Conservation (phyloP, 169 alveolate species). For the Eimeria zaria region DNA sequence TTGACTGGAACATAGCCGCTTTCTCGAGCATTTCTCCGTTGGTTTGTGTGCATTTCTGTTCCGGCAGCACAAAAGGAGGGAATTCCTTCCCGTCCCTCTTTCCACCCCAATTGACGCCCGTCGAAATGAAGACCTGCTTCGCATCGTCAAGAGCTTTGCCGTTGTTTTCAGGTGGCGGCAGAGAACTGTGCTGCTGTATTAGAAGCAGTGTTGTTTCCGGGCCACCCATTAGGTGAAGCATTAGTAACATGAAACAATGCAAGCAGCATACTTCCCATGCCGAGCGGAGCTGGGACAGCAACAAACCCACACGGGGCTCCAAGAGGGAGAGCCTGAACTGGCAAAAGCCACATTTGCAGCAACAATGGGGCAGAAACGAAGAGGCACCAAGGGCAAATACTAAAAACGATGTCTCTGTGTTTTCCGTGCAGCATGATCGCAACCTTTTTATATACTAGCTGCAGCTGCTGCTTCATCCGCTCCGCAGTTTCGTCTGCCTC, state of each 20-base stretch:
- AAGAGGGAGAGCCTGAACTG: constrained; percentile 69
- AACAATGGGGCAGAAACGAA: background rate
- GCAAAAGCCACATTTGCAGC: background rate
- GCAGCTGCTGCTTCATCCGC: background rate
- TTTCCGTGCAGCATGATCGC: background rate
- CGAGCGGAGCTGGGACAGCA: constrained; percentile 59
- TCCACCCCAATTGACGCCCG: background rate
- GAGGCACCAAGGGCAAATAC: background rate
- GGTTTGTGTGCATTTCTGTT: background rate
- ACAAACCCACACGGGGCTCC: constrained; percentile 66
- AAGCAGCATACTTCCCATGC: constrained; percentile 73
- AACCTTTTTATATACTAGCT: background rate
- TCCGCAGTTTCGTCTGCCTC: background rate
- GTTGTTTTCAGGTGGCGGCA: background rate
- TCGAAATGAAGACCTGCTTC: background rate
- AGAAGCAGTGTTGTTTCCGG: constrained; percentile 53
- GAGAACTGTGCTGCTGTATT: constrained; percentile 19
- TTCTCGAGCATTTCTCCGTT: background rate
- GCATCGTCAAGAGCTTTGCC: background rate
- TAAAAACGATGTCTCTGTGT: too few relatives aligned
- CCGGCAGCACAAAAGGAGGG: background rate
- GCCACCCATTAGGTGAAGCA: constrained; percentile 74
- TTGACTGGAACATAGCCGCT: background rate
- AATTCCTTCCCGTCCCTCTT: background rate
- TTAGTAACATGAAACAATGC: constrained; percentile 73